phyloP scores from a whole-genome alignment of 768 basidiomycete genomes.

The Lactarius quietus region DNA sequence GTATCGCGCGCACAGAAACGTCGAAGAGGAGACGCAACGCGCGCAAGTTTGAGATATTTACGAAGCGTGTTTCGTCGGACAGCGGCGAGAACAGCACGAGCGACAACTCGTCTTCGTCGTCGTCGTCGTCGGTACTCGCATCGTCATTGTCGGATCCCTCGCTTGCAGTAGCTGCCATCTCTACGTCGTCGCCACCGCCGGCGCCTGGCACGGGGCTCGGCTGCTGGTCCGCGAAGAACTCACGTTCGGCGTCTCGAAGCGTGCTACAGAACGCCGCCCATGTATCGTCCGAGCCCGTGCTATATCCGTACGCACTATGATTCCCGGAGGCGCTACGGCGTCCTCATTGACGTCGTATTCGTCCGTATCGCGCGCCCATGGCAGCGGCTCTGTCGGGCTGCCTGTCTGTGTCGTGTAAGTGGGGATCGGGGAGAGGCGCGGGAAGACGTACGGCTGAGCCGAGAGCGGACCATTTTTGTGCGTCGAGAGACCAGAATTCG shows the following conservation, averaged over 20 bases:
- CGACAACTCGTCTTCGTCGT: slow-evolving; percentile 17
- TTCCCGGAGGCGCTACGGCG: slow-evolving; percentile 49
- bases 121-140: slow-evolving; percentile 2
- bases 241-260: slow-evolving; percentile 55
- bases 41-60: slow-evolving; percentile 57
- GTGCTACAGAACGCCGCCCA: slow-evolving; percentile 54
- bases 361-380: slow-evolving; percentile 50
- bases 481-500: slow-evolving; percentile 20
- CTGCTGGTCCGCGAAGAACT: slow-evolving; percentile 38
- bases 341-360: slow-evolving; percentile 46
- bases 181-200: slow-evolving; percentile 24
- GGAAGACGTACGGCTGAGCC: not conserved
- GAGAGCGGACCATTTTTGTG: slow-evolving; percentile 10
- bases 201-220: slow-evolving; percentile 23
- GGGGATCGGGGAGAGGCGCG: too few species aligned
- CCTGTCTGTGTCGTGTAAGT: not conserved
- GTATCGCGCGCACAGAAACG: slow-evolving; percentile 52
- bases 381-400: slow-evolving; percentile 19
- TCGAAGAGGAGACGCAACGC: slow-evolving; percentile 71
- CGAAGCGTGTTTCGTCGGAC: slow-evolving; percentile 43
- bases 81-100: slow-evolving; percentile 52
- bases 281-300: slow-evolving; percentile 49
- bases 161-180: not conserved
- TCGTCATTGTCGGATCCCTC: slow-evolving; percentile 18
- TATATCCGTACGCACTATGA: slow-evolving; percentile 74